Evolutionary conservation across 495 filamentous ascomycete species (phyloP), one percentile per base, ranked within the genome.

Genomic region (Hypoxylon lienhwacheense): DNA sequence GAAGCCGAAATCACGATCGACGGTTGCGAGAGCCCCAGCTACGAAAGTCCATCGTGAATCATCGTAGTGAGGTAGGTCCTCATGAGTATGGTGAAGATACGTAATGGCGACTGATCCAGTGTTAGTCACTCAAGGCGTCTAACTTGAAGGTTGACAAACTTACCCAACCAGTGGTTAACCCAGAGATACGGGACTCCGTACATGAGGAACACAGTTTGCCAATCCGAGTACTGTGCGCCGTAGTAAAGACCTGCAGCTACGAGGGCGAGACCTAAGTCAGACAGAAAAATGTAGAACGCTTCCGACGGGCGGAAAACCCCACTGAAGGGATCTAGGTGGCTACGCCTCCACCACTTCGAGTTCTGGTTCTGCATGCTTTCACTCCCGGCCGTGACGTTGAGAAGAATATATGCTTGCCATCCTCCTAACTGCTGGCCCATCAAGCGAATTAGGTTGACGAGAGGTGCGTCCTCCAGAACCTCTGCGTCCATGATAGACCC

Each of bases 71-170:
- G 83, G 80, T 20, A 85, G 67, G 3, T 71, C 65, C 4, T 77
- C 76, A 59, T 85, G 78, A 32, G 82, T 85, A 66, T 86, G 83
- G 55, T 86, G 83, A 28, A 86, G 79, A 66, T 78, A 86, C 31
- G 83, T 86, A 61, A 81, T 80, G 42, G 76, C 75, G 32, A 79
- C 77, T 77, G 24, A 4, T 12, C 3, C 5, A 32, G 17, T 47
- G 47, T 53, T 47, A 59, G 33, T 39, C 22, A 36, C 20, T 22
- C 7, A 20, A 51, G 8, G 32, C 24, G 46, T 19, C 20, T 10
- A 1, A 31, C 21, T 19, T 24, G 2, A 12, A 21, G 11, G 4
- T 14, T 17, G 4, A 11, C 14, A 3, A 37, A 66, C 70, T 54
- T 70, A 78, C 61, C 48, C 63, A 84, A 68, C 80, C 81, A 83